Percentiles rank a stretch among this genome's conserved stretches.
Conservation (phyloP, 371 early-diverging fungal species). For the Smittium mucronatum region DNA sequence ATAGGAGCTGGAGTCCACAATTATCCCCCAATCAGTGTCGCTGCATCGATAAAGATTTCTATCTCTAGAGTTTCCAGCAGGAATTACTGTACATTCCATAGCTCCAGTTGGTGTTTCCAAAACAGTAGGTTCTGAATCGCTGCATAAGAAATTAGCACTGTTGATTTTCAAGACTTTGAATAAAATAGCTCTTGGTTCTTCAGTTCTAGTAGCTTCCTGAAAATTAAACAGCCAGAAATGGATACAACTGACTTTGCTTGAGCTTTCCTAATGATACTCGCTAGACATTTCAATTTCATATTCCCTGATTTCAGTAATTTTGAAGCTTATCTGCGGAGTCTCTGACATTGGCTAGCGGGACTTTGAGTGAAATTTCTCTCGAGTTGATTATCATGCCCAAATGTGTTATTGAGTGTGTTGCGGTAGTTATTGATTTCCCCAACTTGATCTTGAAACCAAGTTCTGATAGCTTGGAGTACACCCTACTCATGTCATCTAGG, state of each 20-base stretch:
- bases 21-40: neutral
- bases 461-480: neutral
- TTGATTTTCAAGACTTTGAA: neutral
- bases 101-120: neutral
- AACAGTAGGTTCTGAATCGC: neutral
- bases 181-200: neutral
- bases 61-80: neutral
- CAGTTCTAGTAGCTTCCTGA: neutral
- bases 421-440: slow-evolving; percentile 20
- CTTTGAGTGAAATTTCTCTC: neutral
- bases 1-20: neutral
- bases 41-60: neutral
- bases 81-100: neutral
- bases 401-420: neutral
- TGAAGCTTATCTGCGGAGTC: neutral
- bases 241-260: neutral
- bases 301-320: neutral
- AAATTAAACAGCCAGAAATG: neutral
- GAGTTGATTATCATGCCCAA: neutral
- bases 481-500: neutral
- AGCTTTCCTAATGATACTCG: slow-evolving; percentile 9
- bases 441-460: slow-evolving; percentile 9
- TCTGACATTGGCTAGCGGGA: neutral
- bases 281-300: neutral
- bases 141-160: neutral